These are phyloP conservation scores for Daldinia caldariorum DNA, from an alignment of 495 filamentous ascomycete species.

Conservation along the genomic window DNA sequence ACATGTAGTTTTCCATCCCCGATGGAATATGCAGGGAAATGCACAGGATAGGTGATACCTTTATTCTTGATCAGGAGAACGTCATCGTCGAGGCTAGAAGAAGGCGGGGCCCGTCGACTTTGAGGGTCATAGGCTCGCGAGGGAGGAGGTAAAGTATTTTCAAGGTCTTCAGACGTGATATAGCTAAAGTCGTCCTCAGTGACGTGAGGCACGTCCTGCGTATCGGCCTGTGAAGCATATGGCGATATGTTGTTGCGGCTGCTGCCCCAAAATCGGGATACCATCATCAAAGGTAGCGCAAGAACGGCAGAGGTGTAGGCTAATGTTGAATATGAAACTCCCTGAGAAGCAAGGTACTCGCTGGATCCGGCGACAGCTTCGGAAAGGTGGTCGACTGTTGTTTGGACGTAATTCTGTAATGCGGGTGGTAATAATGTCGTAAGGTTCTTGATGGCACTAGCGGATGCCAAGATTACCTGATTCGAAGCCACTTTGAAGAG, in stretches of 20 bases:
- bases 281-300: constrained; percentile 66
- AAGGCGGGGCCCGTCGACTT: constrained; percentile 47
- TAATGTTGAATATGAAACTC: constrained; percentile 57
- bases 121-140: constrained; percentile 43
- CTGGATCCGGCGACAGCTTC: constrained; percentile 62
- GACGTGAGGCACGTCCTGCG: constrained; percentile 64
- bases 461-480: constrained; percentile 58
- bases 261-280: constrained; percentile 68
- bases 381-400: constrained; percentile 52
- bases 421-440: constrained; percentile 55
- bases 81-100: constrained; percentile 70
- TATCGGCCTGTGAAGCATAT: constrained; percentile 62
- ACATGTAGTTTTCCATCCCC: constrained; percentile 78
- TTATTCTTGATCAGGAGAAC: constrained; percentile 78
- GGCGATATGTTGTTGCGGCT: constrained; percentile 65
- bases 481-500: constrained; percentile 65
- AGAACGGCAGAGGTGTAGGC: constrained; percentile 58
- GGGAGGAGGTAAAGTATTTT: constrained; percentile 54
- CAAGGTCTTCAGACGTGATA: constrained; percentile 76
- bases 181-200: constrained; percentile 84
- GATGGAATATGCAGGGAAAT: constrained; percentile 85
- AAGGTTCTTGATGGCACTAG: constrained; percentile 61
- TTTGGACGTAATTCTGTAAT: constrained; percentile 60
- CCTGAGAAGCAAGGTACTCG: constrained; percentile 63
- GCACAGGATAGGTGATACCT: constrained; percentile 74